These are phyloP conservation scores for Huiozyma sinensis DNA, from an alignment of 805 yeast species.

Conservation along the genomic window DNA sequence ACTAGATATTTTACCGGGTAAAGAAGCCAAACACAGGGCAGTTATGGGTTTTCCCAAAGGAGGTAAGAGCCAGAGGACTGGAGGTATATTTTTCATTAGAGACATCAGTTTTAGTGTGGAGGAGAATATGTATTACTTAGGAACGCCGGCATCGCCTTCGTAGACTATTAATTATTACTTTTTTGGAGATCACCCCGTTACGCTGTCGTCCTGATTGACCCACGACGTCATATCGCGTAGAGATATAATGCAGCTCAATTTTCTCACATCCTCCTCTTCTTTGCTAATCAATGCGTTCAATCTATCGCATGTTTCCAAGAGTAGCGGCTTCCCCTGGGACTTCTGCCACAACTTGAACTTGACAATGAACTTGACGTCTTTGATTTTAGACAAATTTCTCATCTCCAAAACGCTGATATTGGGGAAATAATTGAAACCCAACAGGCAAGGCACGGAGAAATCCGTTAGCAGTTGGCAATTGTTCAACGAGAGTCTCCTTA, in stretches of 20 bases:
- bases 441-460: conserved; percentile 42
- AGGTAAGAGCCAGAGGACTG: too few relatives aligned
- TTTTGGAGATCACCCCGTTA: too few relatives aligned
- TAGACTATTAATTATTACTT: too few relatives aligned
- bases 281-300: conserved; percentile 48
- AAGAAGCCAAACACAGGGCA: too few relatives aligned
- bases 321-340: conserved; percentile 36
- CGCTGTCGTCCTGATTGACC: conserved; percentile 41
- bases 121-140: too few relatives aligned
- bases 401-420: conserved; percentile 67
- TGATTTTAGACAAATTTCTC: conserved; percentile 46
- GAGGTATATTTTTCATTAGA: too few relatives aligned
- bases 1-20: too few relatives aligned
- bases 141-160: too few relatives aligned
- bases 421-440: conserved; percentile 37
- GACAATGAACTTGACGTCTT: conserved; percentile 54
- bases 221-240: conserved; percentile 55
- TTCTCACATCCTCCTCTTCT: conserved; percentile 51
- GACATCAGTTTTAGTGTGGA: too few relatives aligned
- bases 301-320: conserved; percentile 72
- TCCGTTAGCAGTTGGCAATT: conserved; percentile 54
- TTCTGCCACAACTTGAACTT: conserved; percentile 49
- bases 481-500: conserved; percentile 66
- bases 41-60: too few relatives aligned
- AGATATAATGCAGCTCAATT: conserved; percentile 43